These are phyloP conservation scores for Bipolaris victoriae DNA, from an alignment of 2,329 filamentous ascomycete species.

Conservation along the genomic window DNA sequence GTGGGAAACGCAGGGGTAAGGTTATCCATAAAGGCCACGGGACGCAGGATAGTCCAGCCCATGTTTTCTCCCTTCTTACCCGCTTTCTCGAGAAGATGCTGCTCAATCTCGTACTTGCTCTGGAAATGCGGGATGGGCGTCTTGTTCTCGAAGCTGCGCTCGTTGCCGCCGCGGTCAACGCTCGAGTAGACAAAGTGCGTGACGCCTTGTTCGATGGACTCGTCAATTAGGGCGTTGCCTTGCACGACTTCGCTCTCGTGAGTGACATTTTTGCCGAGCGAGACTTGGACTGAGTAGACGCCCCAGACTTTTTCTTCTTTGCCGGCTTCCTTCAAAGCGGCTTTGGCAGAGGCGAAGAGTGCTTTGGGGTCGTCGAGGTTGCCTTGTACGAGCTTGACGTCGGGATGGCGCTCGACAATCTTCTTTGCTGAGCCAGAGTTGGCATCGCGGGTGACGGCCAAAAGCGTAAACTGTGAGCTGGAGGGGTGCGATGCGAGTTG, in stretches of 20 bases:
- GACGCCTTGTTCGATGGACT: conserved; percentile 61
- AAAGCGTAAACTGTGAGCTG: conserved; percentile 55
- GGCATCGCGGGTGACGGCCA: conserved; percentile 66
- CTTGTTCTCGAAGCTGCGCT: conserved; percentile 56
- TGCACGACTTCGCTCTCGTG: conserved; percentile 59
- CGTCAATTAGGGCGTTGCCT: conserved; percentile 65
- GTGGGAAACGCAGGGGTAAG: conserved; percentile 55
- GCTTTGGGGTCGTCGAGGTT: conserved; percentile 59
- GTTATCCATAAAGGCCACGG: conserved; percentile 69
- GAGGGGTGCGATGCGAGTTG: conserved; percentile 49
- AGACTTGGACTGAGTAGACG: conserved; percentile 67
- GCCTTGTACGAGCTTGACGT: conserved; percentile 63
- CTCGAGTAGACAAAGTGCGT: conserved; percentile 68
- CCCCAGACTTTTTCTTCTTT: conserved; percentile 58
- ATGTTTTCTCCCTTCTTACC: conserved; percentile 54
- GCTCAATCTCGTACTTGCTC: conserved; percentile 67
- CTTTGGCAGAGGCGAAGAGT: conserved; percentile 58
- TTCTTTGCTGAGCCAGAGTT: conserved; percentile 58
- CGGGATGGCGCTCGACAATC: conserved; percentile 53
- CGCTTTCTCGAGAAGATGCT: conserved; percentile 60
- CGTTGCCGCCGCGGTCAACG: conserved; percentile 67
- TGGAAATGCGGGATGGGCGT: conserved; percentile 65
- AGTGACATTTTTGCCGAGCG: conserved; percentile 51
- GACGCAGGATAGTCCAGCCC: conserved; percentile 67
- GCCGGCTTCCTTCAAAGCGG: conserved; percentile 43